Evolutionary conservation across 192 early-diverging fungal species (phyloP), one percentile per base, ranked within the genome.

Genomic region (Endogone sp.): DNA sequence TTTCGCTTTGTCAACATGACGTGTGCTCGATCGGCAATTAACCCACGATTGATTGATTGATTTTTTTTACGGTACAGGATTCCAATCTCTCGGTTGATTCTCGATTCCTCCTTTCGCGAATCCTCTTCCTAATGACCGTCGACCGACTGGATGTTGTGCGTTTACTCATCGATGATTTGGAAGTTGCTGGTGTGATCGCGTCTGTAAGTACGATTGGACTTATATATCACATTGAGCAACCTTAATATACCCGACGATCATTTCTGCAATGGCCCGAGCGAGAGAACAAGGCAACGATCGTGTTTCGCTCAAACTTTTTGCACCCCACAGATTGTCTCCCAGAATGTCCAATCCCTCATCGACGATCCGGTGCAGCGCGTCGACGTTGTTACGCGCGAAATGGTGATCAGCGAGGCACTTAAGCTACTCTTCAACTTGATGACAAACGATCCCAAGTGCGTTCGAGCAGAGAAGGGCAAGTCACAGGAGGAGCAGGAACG

Each of bases 81-180:
- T 29, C 3, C 61, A 8, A 49, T 11, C 37, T 49, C 37, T 49
- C 37, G 37, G 37, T 6, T 16, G 37, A 49, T 16, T 49, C 37
- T 1, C 37, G 37, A 16, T 49, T 49, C 37, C 37, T 49, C 37
- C 37, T 10, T 25, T 82, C 28, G 83, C 84, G 59, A 80, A 91
- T 94, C 61, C 73, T 92, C 10, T 92, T 92, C 71, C 69, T 94
- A 29, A 69, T 88, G 30, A 92, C 89, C 3, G 83, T 86, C 24
- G 65, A 75, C n/a, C 65, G 79, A 6, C 29, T 61, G 22, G 66
- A 73, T 27, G 58, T 80, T 10, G 80, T 85, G 16, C 29, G 79
- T 59, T 64, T 60, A 13, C 55, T 87, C 4, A 72, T 86, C 32
- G 70, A 84, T 55, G 66, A 73, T 16, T 49, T 49, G 27, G 61